phyloP scores from a whole-genome alignment of 2,329 filamentous ascomycete genomes.

The Zymoseptoria brevis region DNA sequence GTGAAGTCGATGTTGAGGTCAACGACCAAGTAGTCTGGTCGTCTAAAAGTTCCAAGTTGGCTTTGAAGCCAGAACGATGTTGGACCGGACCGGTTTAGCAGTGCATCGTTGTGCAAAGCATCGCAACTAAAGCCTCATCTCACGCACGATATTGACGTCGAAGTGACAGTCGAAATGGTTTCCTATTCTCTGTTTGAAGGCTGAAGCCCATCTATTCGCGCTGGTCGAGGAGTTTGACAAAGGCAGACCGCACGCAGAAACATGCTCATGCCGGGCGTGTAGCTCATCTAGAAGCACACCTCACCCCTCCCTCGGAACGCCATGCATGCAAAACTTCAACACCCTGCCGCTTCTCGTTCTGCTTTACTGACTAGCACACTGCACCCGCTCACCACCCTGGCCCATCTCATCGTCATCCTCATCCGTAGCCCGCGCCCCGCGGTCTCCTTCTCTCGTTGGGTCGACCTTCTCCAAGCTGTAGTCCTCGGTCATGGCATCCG shows the following conservation, averaged over 20 bases:
- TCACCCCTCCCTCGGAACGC: neutral
- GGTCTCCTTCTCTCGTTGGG: conserved; percentile 51
- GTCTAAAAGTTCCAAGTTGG: too few relatives aligned
- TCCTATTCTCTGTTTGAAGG: neutral
- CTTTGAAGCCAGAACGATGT: too few relatives aligned
- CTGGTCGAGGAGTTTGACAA: neutral
- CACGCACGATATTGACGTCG: too few relatives aligned
- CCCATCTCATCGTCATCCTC: conserved; percentile 57
- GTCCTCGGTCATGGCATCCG: conserved; percentile 85
- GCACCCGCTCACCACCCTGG: conserved; percentile 65
- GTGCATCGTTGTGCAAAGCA: too few relatives aligned
- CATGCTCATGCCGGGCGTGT: neutral
- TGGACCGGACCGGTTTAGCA: too few relatives aligned
- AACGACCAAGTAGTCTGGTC: too few relatives aligned
- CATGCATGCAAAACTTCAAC: neutral
- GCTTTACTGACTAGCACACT: conserved; percentile 78
- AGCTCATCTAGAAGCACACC: neutral
- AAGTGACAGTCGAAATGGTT: neutral
- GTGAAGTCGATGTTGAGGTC: too few relatives aligned
- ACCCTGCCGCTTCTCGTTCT: neutral
- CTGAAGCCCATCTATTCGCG: neutral
- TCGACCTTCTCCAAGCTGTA: conserved; percentile 83
- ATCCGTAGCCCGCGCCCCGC: conserved; percentile 53
- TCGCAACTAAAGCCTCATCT: neutral
- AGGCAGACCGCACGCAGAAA: neutral